Percentiles rank a stretch among this genome's conserved stretches.
Evolutionary conservation across 495 filamentous ascomycete species (phyloP).

Genomic region (Penicillium herquei): DNA sequence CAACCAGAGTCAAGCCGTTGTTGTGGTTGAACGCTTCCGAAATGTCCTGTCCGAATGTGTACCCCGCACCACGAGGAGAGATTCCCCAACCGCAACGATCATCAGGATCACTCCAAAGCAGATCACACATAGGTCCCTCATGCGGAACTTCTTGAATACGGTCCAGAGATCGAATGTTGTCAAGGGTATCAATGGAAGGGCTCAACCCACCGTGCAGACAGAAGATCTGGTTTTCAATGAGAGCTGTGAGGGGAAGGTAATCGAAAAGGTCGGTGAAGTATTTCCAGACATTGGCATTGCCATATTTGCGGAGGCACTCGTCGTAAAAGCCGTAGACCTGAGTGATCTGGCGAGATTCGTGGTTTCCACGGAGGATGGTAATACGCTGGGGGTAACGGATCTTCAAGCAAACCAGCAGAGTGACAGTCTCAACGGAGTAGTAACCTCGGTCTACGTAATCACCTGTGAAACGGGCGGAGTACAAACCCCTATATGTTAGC

Average conservation of each 20-base stretch:
- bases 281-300: slow-evolving; percentile 99
- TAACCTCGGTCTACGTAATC: slow-evolving; percentile 97
- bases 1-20: slow-evolving; percentile 94
- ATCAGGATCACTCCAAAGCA: slow-evolving; percentile 97
- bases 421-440: slow-evolving; percentile 96
- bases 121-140: slow-evolving; percentile 97
- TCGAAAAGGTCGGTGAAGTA: slow-evolving; percentile 99
- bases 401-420: slow-evolving; percentile 89
- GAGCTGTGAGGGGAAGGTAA: slow-evolving; percentile 94
- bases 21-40: slow-evolving; percentile 99
- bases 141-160: slow-evolving; percentile 98
- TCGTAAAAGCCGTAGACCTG: slow-evolving; percentile 99
- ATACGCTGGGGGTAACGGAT: slow-evolving; percentile 95
- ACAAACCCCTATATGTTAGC: neutral
- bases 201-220: slow-evolving; percentile 96
- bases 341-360: slow-evolving; percentile 96
- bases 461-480: slow-evolving; percentile 49
- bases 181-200: slow-evolving; percentile 94
- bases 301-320: slow-evolving; percentile 95
- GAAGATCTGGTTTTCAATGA: slow-evolving; percentile 99
- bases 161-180: slow-evolving; percentile 95
- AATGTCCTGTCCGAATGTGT: slow-evolving; percentile 99
- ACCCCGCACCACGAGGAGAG: slow-evolving; percentile 92
- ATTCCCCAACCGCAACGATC: slow-evolving; percentile 99
- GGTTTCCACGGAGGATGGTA: slow-evolving; percentile 94